Percentiles rank a stretch among this genome's conserved stretches.
Conservation (phyloP, 2,329 filamentous ascomycete species). For the Akanthomyces muscarius region DNA sequence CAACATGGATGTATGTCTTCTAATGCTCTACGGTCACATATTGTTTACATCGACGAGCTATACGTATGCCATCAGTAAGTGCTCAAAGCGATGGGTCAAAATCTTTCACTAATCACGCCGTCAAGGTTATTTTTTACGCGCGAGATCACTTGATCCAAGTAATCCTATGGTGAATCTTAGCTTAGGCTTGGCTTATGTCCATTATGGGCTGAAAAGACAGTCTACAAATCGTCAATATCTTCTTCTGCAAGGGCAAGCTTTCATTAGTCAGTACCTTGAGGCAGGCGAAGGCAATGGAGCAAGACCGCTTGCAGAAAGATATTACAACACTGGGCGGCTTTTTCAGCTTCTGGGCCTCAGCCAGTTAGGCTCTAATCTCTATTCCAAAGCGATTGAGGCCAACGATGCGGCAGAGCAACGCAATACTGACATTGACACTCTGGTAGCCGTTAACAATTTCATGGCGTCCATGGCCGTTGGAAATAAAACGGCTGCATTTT, state of each 20-base stretch:
- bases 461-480: constrained; percentile 30
- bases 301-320: constrained; percentile 30
- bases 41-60: constrained; percentile 81
- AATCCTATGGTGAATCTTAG: constrained; percentile 78
- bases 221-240: constrained; percentile 86
- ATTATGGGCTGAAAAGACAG: constrained; percentile 85
- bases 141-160: constrained; percentile 66
- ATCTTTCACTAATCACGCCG: neutral
- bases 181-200: constrained; percentile 79
- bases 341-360: constrained; percentile 36
- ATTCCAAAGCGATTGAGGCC: constrained; percentile 42
- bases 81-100: constrained; percentile 14
- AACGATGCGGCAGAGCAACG: constrained; percentile 6
- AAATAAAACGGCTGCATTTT: constrained; percentile 27
- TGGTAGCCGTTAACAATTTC: constrained; percentile 32
- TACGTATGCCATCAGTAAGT: constrained; percentile 69
- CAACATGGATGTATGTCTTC: constrained; percentile 70
- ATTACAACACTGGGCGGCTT: constrained; percentile 37
- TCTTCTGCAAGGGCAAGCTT: constrained; percentile 78
- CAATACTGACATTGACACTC: constrained; percentile 25
- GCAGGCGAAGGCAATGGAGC: constrained; percentile 1
- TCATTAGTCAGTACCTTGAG: constrained; percentile 51
- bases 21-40: constrained; percentile 89
- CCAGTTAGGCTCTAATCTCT: constrained; percentile 65
- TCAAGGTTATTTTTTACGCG: constrained; percentile 76